Conservation (phyloP, 257 asterid species). For the Nicotiana undulata region DNA sequence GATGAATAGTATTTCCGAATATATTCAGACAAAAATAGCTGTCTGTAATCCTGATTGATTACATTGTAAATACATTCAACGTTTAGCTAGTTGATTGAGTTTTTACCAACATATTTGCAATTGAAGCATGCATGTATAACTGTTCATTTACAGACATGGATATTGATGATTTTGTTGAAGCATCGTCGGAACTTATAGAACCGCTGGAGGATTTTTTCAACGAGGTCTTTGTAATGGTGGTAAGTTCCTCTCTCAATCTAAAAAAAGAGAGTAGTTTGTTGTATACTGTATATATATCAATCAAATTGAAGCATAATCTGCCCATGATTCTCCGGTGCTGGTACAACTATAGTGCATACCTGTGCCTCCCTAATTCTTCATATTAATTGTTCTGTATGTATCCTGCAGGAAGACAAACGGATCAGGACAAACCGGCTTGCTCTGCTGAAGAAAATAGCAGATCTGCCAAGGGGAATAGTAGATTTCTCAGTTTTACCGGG, state of each 20-base stretch:
- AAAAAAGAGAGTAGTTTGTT: background rate
- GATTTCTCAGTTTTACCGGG: constrained; percentile 81
- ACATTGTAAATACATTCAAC: background rate
- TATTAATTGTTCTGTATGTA: background rate
- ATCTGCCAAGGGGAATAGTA: constrained; percentile 81
- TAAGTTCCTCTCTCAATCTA: constrained; percentile 29
- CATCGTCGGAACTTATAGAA: constrained; percentile 50
- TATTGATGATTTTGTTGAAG: constrained; percentile 81
- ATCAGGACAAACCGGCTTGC: constrained; percentile 85
- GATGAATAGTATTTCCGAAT: background rate
- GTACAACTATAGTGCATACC: background rate
- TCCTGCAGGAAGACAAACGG: constrained; percentile 75
- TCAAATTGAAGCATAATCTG: background rate
- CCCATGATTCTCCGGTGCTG: background rate
- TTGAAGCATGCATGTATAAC: background rate
- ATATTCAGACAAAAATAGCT: background rate
- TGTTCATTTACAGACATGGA: constrained; percentile 56
- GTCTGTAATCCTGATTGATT: background rate
- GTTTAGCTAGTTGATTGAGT: background rate
- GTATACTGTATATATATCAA: background rate
- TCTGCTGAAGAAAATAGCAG: constrained; percentile 60
- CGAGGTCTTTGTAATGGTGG: constrained; percentile 92
- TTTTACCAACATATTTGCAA: background rate
- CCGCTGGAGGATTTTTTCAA: constrained; percentile 89
- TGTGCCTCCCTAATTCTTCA: background rate